Evolutionary conservation across 192 early-diverging fungal genomes (phyloP), one percentile per base, ranked within the genome.

Genomic region (Entomortierella parvispora): DNA sequence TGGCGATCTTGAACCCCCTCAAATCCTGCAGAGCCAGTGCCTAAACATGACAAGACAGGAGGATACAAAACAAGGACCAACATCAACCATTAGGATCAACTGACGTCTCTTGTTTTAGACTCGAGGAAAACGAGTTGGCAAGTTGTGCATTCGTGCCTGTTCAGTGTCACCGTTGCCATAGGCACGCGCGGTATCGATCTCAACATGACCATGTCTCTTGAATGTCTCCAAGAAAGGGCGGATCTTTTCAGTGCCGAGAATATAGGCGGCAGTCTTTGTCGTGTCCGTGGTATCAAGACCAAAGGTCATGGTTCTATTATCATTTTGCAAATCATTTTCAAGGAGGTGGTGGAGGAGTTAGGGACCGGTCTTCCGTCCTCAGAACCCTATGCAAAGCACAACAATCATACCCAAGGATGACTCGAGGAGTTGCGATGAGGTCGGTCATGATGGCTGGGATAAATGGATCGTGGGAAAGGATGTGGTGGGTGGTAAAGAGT

Each of bases 101-200:
- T 5, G 40, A 14, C 18, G 17, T 33, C 18, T 17, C 4, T 56
- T 34, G 14, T 56, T 32, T 31, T 32, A 4, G 54, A 56, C 40
- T 31, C 14, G 54, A 32, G 18, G 40, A 11, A n/a, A n/a, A 33
- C 18, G 20, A 8, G 18, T 32, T 17, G 23, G 54, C 4, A 12
- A 56, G 2, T n/a, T 25, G 34, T 8, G 18, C 26, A 10, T 45
- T 48, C 46, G 2, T 62, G 56, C 63, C 42, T 18, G 8, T 31
- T 65, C 65, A 1, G 65, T 60, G 42, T 69, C 58, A 15, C 67
- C 58, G 20, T 53, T 45, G 31, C 40, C 20, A 50, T 69, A 61
- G 7, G 43, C 29, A 12, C 67, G 15, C 14, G 67, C 49, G 43
- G 50, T 46, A 33, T 69, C 67, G 3, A 60, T 40, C 42, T 60